phyloP scores from a whole-genome alignment of 2,329 filamentous ascomycete species.

The Massarina eburnea region DNA sequence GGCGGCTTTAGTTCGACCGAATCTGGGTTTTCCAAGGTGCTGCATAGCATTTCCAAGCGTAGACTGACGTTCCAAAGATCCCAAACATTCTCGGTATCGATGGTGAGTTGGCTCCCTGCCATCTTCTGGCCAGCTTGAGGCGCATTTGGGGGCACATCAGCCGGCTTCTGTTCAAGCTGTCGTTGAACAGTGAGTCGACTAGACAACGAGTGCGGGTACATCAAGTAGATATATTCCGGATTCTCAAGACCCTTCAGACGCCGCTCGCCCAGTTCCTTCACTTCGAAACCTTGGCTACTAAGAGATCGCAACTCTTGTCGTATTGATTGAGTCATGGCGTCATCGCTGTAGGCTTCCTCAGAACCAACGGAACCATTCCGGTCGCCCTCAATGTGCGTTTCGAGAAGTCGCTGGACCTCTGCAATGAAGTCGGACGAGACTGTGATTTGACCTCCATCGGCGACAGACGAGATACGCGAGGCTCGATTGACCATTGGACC shows the following conservation, averaged over 20 bases:
- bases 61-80: conserved; percentile 85
- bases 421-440: conserved; percentile 97
- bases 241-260: conserved; percentile 98
- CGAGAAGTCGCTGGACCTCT: conserved; percentile 87
- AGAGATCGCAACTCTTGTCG: conserved; percentile 84
- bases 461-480: conserved; percentile 88
- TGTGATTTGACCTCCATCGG: conserved; percentile 94
- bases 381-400: conserved; percentile 85
- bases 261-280: conserved; percentile 92
- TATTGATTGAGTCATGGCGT: conserved; percentile 73
- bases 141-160: conserved; percentile 15
- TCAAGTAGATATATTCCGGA: conserved; percentile 90
- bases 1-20: conserved; percentile 70
- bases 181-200: conserved; percentile 75
- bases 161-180: conserved; percentile 48
- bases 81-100: conserved; percentile 87
- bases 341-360: conserved; percentile 75
- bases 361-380: conserved; percentile 67
- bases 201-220: conserved; percentile 87
- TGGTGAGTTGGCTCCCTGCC: conserved; percentile 66
- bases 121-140: conserved; percentile 63
- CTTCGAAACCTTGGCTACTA: conserved; percentile 89
- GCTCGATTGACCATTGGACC: conserved; percentile 99
- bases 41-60: conserved; percentile 90
- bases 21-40: conserved; percentile 73